A percentile compares a stretch with the other conserved stretches of the same genome.
Conservation (phyloP, 2,329 filamentous ascomycete genomes). For the Epichloe elymi region DNA sequence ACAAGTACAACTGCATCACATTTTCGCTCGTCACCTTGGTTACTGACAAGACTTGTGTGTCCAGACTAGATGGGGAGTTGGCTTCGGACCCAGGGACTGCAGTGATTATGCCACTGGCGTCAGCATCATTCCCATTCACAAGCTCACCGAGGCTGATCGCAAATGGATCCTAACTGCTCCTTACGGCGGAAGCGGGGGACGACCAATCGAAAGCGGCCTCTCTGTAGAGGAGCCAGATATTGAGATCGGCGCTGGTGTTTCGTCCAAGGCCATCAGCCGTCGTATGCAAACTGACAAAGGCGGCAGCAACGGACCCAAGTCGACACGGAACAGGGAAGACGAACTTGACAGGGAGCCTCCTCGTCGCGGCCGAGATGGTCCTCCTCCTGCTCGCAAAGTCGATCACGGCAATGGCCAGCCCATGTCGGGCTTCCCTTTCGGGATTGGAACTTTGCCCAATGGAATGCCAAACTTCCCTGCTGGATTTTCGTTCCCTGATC, state of each 20-base stretch:
- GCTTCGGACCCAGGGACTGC: slow-evolving; percentile 92
- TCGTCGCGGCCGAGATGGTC: slow-evolving; percentile 13
- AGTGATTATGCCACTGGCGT: slow-evolving; percentile 89
- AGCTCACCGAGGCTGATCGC: slow-evolving; percentile 87
- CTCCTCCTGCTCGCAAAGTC: slow-evolving; percentile 6
- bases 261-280: slow-evolving; percentile 71
- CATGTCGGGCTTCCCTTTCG: slow-evolving; percentile 23
- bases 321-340: slow-evolving; percentile 34
- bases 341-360: slow-evolving; percentile 16
- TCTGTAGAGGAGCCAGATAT: slow-evolving; percentile 96
- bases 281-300: slow-evolving; percentile 58
- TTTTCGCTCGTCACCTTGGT: not conserved
- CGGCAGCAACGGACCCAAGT: slow-evolving; percentile 51
- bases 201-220: slow-evolving; percentile 66
- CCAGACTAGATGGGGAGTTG: slow-evolving; percentile 91
- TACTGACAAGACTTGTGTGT: slow-evolving; percentile 6
- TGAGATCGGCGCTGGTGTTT: slow-evolving; percentile 93
- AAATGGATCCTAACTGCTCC: slow-evolving; percentile 96
- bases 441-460: slow-evolving; percentile 26
- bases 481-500: slow-evolving; percentile 26
- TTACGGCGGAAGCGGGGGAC: slow-evolving; percentile 87
- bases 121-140: slow-evolving; percentile 83
- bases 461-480: slow-evolving; percentile 30
- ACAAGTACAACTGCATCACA: not conserved
- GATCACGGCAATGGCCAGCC: slow-evolving; percentile 12